Evolutionary conservation across 208 protist genomes (phyloP), one percentile per base, ranked within the genome.

Genomic region (Leishmania lainsoni): DNA sequence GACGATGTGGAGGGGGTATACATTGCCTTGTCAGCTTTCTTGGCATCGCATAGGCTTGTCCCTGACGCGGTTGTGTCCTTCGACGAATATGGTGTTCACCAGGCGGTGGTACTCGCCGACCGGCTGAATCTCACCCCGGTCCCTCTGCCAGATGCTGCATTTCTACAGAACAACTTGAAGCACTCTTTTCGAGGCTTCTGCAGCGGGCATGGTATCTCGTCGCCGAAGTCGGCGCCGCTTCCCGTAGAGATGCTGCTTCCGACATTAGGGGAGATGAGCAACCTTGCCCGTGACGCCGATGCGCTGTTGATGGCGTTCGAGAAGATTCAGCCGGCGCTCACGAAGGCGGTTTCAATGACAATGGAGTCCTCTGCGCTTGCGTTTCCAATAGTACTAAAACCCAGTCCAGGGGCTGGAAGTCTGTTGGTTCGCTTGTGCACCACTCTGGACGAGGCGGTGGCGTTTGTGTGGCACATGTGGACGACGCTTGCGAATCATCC

Each of bases 31-130:
- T n/a, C 14, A 3, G 54, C 20, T 5, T 91, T 95, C 59, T 72
- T 93, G 5, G 39, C 51, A 1, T 49, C 48, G 12, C 80, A 48
- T 10, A n/a, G 42, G 16, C 72, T 93, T 3, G 45, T 10, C 3
- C 71, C 90, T 0, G 88, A 93, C n/a, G 93, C 91, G 3, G 84
- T 94, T n/a, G 81, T 97, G 2, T 94, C 92, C 2, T 95, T 95
- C 79, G 93, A 97, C 76, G 93, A 97, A 87, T 97, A 95, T 83
- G 93, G 82, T 42, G 88, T 95, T 9, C 95, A 93, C 78, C 88
- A 91, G 20, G 89, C 91, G 0, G 89, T 92, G 9, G 65, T 80
- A 26, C 29, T 97, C 14, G 86, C 93, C 14, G 78, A 45, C 52
- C 52, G 77, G 6, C 77, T 86, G 39, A 65, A 73, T 1, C 80